Percentiles rank a stretch among this genome's conserved stretches.
phyloP scores from a whole-genome alignment of 768 basidiomycete genomes.

The Psilocybe cyanescens region DNA sequence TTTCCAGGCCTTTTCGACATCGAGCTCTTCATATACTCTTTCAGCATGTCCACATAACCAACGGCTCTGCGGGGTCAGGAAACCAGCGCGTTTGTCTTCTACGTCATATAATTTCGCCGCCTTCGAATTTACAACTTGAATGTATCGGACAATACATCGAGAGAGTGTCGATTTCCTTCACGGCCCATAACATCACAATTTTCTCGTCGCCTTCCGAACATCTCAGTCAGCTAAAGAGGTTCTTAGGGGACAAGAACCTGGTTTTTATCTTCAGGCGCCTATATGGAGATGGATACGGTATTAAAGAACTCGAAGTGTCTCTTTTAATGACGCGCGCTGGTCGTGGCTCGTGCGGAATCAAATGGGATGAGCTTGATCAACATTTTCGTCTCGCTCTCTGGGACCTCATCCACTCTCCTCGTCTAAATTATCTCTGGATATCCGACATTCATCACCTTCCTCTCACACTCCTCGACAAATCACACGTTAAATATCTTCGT shows the following conservation, averaged over 20 bases:
- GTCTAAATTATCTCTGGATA: constrained; percentile 4
- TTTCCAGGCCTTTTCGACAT: constrained; percentile 2
- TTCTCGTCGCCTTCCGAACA: constrained; percentile 2
- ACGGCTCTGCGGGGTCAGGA: not conserved
- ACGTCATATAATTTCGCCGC: not conserved
- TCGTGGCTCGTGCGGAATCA: not conserved
- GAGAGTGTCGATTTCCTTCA: not conserved
- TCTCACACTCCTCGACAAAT: constrained; percentile 9
- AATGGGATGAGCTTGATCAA: constrained; percentile 2
- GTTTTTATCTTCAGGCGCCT: not conserved
- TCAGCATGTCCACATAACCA: not conserved
- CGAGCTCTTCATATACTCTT: constrained; percentile 5
- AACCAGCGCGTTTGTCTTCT: not conserved
- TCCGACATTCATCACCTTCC: constrained; percentile 5
- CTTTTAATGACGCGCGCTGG: not conserved
- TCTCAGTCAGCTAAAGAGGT: not conserved
- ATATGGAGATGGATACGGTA: constrained; percentile 1
- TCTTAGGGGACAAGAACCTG: not conserved
- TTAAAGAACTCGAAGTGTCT: not conserved
- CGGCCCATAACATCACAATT: not conserved
- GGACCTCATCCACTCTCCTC: not conserved
- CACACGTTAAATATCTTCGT: constrained; percentile 5
- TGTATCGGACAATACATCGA: not conserved
- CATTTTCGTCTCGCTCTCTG: constrained; percentile 1
- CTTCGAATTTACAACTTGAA: not conserved